phyloP scores from a whole-genome alignment of 116 monocot species.

The Phalaenopsis hybrid region DNA sequence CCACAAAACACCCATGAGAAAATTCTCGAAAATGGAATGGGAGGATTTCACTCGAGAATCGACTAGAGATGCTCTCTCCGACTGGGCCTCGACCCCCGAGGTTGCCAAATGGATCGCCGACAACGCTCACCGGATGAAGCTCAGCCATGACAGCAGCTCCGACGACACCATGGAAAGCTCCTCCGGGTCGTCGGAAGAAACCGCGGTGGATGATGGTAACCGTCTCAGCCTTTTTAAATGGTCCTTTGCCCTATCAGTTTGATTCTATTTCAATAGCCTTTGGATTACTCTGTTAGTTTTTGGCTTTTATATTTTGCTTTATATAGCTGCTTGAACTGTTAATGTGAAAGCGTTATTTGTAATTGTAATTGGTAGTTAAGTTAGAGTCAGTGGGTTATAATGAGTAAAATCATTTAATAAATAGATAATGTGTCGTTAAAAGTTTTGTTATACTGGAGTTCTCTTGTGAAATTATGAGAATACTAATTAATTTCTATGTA shows the following conservation, averaged over 20 bases:
- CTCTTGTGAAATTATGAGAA: no score
- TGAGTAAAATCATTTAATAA: no score
- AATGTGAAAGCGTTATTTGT: no score
- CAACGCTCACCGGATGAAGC: slow-evolving; percentile 61
- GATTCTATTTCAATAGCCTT: no score
- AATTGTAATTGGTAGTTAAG: no score
- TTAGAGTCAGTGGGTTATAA: no score
- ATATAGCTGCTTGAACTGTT: no score
- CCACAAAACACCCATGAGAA: slow-evolving; percentile 49
- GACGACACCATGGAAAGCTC: slow-evolving; percentile 50
- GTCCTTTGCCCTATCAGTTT: slow-evolving; percentile 8
- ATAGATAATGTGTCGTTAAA: no score
- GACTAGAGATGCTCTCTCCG: slow-evolving; percentile 54
- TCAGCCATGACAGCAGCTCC: slow-evolving; percentile 33
- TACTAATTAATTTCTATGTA: no score
- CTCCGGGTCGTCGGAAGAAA: slow-evolving; percentile 65
- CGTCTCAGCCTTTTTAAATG: slow-evolving; percentile 36
- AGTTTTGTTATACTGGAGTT: no score
- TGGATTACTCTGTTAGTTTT: no score
- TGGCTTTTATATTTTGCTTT: no score
- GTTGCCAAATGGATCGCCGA: slow-evolving; percentile 68
- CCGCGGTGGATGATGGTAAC: slow-evolving; percentile 32
- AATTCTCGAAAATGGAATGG: slow-evolving; percentile 77
- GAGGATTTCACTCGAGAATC: slow-evolving; percentile 71
- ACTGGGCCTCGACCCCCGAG: slow-evolving; percentile 70